Conservation (phyloP, 2,329 filamentous ascomycete genomes). For the Ascochyta rabiei region DNA sequence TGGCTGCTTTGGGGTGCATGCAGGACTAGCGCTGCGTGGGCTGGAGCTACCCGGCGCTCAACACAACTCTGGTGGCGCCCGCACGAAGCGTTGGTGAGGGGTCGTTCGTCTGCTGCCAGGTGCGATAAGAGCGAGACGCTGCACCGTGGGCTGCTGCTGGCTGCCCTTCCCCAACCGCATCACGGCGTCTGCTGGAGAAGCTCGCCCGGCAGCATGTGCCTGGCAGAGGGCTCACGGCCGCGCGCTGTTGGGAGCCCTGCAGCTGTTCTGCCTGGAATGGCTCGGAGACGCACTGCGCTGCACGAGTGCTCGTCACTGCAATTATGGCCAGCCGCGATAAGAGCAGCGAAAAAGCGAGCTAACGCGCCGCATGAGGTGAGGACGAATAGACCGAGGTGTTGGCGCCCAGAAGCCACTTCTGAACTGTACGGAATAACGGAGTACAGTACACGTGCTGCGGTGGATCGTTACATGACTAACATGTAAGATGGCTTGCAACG, state of each 20-base stretch:
- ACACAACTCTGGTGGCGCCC: constrained; percentile 13
- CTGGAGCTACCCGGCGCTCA: constrained; percentile 15
- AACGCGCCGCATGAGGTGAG: background rate
- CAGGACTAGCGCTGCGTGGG: constrained; percentile 6
- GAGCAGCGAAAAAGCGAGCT: constrained; percentile 1
- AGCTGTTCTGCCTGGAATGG: background rate
- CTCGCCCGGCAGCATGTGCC: constrained; percentile 4
- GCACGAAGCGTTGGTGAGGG: background rate
- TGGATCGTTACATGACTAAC: too few relatives aligned
- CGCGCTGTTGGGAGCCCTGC: constrained; percentile 10
- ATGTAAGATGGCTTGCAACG: too few relatives aligned
- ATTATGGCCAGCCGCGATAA: constrained; percentile 18
- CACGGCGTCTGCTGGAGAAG: background rate
- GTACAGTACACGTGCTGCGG: too few relatives aligned
- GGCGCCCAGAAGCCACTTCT: too few relatives aligned
- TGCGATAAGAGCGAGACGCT: constrained; percentile 2
- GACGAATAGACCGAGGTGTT: too few relatives aligned
- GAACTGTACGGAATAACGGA: too few relatives aligned
- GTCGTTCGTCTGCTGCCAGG: background rate
- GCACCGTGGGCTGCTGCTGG: background rate
- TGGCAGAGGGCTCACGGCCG: background rate
- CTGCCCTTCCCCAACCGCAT: too few relatives aligned
- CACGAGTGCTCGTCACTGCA: constrained; percentile 6
- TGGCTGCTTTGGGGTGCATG: constrained; percentile 11
- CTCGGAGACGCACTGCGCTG: background rate